Evolutionary conservation across 345 rosid species (phyloP).

Genomic region (Bruguiera gymnorhiza): DNA sequence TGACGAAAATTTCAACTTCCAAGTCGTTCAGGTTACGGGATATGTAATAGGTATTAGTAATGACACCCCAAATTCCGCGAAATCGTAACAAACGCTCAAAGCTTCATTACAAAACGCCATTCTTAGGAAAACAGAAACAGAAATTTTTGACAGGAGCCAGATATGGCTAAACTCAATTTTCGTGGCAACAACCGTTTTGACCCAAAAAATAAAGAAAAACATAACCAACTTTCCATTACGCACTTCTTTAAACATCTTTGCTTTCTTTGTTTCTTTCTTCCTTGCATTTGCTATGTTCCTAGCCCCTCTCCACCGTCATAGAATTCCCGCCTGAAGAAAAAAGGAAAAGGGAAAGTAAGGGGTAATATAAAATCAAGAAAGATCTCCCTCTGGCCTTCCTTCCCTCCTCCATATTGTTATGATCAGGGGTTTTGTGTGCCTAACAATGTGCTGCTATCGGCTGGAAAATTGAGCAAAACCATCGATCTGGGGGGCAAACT

Average conservation of each 20-base stretch:
- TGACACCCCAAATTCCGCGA: too few relatives aligned
- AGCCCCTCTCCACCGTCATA: not conserved
- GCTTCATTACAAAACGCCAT: not conserved
- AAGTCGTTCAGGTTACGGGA: too few relatives aligned
- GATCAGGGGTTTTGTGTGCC: not conserved
- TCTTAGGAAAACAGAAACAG: not conserved
- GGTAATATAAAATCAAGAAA: not conserved
- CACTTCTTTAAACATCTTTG: not conserved
- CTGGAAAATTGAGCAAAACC: not conserved
- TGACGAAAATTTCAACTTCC: too few relatives aligned
- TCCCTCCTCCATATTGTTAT: slow-evolving; percentile 13
- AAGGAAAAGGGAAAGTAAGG: not conserved
- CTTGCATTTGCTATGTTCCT: slow-evolving; percentile 9
- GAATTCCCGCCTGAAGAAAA: not conserved
- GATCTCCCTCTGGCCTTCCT: not conserved
- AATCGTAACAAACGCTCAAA: too few relatives aligned
- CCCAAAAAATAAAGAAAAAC: not conserved
- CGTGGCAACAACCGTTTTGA: slow-evolving; percentile 17
- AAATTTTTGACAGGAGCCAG: not conserved
- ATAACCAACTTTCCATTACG: not conserved
- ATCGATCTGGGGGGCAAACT: slow-evolving; percentile 3
- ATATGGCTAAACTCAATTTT: slow-evolving; percentile 29
- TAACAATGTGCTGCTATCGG: slow-evolving; percentile 8
- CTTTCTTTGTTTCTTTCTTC: not conserved
- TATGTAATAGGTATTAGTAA: too few relatives aligned